Base-by-base conservation (phyloP, 441 rosid species). In the Erodium chrysanthum region DNA sequence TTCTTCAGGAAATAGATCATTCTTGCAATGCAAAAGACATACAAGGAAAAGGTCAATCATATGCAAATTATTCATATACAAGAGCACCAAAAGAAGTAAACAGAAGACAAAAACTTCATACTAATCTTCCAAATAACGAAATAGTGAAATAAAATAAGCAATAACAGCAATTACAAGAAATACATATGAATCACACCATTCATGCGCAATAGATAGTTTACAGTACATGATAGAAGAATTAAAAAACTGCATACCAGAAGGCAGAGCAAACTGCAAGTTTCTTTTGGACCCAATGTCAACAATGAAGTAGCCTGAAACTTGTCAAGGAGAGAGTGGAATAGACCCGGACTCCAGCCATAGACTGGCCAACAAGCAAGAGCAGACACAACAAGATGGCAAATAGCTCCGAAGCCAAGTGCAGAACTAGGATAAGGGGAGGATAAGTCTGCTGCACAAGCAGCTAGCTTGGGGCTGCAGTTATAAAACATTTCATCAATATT, bases 281-380 rank as follows among this genome's bases (percentile, higher is more conserved):
- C 99, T 81, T 91, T 91, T 29, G 99, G 96, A 76, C 97, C 99
- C 85, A 88, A 79, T 66, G 94, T 88, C 75, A 87, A 78, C 40
- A 83, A 73, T 66, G 96, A 84, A 70, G 88, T 75, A 18, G 86
- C 83, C 81, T 90, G 91, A 76, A 89, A 89, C 79, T 85, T 83
- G 9, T 86, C 79, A 64, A 94, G 86, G 71, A 94, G 87, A 44
- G 96, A 83, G 78, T 83, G 89, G 80, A 94, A 91, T 75, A 94
- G 96, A 65, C 96, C 92, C 54, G 99, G 99, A 78, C 85, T 77
- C 99, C 99, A 94, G 54, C 92, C 96, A 86, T 83, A 80, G 31
- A 89, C 84, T 31, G 99, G 96, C 99, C 99, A 94, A 81, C 83
- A 91, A 73, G 92, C 82, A 79, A 94, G 94, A 44, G 97, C 88